phyloP scores from a whole-genome alignment of 108 stramenopile species.

The Cyclotella kingstonii region DNA sequence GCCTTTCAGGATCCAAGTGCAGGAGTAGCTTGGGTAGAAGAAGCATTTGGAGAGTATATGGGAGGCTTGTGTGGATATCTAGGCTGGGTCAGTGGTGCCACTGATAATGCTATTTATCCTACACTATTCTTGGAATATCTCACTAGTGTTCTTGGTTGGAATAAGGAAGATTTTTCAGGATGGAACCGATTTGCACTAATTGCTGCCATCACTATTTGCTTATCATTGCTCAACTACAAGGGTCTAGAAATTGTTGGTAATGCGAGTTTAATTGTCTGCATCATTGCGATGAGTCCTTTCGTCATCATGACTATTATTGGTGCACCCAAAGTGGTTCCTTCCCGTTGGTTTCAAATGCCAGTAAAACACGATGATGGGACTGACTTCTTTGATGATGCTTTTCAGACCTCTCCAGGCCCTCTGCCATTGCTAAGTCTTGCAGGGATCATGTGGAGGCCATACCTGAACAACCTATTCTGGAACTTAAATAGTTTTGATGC shows the following conservation, averaged over 20 bases:
- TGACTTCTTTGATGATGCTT: constrained; percentile 47
- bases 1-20: constrained; percentile 72
- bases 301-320: constrained; percentile 76
- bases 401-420: constrained; percentile 37
- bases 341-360: constrained; percentile 79
- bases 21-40: constrained; percentile 73
- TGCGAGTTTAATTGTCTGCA: constrained; percentile 72
- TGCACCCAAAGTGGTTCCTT: constrained; percentile 63
- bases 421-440: constrained; percentile 47
- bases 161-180: constrained; percentile 11
- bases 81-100: constrained; percentile 27
- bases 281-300: constrained; percentile 91
- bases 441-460: constrained; percentile 88
- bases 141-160: constrained; percentile 13
- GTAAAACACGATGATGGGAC: constrained; percentile 26
- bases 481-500: constrained; percentile 91
- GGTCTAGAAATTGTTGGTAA: constrained; percentile 88
- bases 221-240: constrained; percentile 84
- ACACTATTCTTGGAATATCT: constrained; percentile 26
- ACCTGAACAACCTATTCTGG: constrained; percentile 96
- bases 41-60: constrained; percentile 67
- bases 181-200: constrained; percentile 28
- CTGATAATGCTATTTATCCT: constrained; percentile 39
- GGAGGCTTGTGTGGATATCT: constrained; percentile 87
- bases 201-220: constrained; percentile 46